phyloP scores from a whole-genome alignment of 2,329 filamentous ascomycete species.

The Trichophaea hybrida region DNA sequence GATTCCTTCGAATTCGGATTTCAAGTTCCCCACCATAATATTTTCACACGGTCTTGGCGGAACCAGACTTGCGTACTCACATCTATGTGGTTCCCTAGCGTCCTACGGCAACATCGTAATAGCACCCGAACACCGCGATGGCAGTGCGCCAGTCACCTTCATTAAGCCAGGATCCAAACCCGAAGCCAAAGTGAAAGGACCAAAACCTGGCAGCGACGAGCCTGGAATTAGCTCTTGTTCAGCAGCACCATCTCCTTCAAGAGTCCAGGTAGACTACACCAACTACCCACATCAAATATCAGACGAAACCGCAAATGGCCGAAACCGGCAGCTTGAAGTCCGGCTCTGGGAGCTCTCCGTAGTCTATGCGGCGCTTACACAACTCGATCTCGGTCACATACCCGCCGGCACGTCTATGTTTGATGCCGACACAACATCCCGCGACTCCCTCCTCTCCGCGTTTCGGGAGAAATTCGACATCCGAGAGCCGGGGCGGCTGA shows the following conservation, averaged over 20 bases:
- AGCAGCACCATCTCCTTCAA: background rate
- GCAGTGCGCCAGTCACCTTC: conserved; percentile 60
- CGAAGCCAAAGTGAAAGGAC: conserved; percentile 6
- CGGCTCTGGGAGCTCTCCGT: conserved; percentile 66
- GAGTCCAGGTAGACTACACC: conserved; percentile 32
- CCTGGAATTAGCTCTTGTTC: conserved; percentile 9
- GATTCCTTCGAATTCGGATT: conserved; percentile 36
- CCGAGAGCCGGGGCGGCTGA: conserved; percentile 54
- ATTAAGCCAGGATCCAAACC: conserved; percentile 42
- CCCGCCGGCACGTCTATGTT: conserved; percentile 4
- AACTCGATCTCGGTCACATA: conserved; percentile 44
- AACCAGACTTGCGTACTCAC: conserved; percentile 71
- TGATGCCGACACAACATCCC: conserved; percentile 25
- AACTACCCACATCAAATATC: conserved; percentile 18
- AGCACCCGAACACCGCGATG: conserved; percentile 71
- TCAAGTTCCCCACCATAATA: conserved; percentile 64
- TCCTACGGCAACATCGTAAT: conserved; percentile 69
- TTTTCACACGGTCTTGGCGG: conserved; percentile 80
- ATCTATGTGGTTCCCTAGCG: conserved; percentile 61
- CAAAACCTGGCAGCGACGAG: conserved; percentile 28
- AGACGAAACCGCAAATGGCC: conserved; percentile 25
- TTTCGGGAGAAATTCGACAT: conserved; percentile 52
- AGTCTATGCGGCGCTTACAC: conserved; percentile 51
- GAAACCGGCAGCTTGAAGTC: conserved; percentile 59
- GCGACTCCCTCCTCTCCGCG: conserved; percentile 40